Conservation (phyloP, 2,329 filamentous ascomycete species). For the Hypoxylon sp. region DNA sequence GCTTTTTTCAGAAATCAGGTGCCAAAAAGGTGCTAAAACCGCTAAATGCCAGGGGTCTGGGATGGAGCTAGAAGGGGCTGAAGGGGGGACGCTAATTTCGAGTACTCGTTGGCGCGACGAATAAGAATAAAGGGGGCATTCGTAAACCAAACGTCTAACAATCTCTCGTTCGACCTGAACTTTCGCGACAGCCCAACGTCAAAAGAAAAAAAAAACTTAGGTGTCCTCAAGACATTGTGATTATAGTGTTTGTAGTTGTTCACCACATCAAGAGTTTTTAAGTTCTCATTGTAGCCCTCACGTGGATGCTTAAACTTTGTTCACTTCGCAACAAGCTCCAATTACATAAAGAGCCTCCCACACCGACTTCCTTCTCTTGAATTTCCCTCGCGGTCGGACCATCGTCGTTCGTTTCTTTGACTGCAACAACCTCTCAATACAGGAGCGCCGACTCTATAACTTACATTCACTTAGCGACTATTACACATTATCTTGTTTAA, state of each 20-base stretch:
- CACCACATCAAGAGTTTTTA: not conserved
- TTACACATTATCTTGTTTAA: constrained; percentile 12
- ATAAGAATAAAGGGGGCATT: constrained; percentile 44
- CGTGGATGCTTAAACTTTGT: constrained; percentile 13
- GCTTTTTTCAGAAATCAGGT: constrained; percentile 34
- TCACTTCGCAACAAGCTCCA: constrained; percentile 22
- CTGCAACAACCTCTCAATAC: constrained; percentile 18
- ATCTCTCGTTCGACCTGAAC: constrained; percentile 36
- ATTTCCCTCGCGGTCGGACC: constrained; percentile 28
- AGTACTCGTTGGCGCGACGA: constrained; percentile 39
- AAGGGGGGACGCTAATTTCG: constrained; percentile 38
- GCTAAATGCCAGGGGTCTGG: constrained; percentile 29
- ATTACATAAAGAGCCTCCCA: constrained; percentile 10
- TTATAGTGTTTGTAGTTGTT: not conserved
- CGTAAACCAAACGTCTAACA: constrained; percentile 30
- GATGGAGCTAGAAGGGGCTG: constrained; percentile 14
- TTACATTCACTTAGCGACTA: constrained; percentile 35
- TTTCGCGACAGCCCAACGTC: constrained; percentile 21
- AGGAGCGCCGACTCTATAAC: constrained; percentile 14
- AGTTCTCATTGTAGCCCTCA: not conserved
- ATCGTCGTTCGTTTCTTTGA: constrained; percentile 38
- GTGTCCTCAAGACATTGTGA: constrained; percentile 34
- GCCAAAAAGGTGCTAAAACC: constrained; percentile 27
- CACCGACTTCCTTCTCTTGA: constrained; percentile 25
- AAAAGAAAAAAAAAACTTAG: constrained; percentile 22